A percentile compares a stretch with the other conserved stretches of the same genome.
Evolutionary conservation across 331 rosid genomes (phyloP).

Genomic region (Pyrus hybrid): DNA sequence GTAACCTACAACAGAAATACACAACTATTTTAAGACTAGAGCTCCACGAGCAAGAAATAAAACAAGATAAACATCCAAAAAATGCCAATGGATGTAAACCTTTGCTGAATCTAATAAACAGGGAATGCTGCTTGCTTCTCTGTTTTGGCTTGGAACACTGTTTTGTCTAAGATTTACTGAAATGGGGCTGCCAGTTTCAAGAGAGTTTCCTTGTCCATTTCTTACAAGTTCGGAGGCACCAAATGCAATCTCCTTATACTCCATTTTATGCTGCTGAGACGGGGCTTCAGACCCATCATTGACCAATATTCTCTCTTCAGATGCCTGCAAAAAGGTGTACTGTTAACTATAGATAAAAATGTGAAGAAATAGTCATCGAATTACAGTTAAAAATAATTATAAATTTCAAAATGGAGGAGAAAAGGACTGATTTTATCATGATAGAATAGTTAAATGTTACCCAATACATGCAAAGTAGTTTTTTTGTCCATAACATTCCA

Average conservation of each 20-base stretch:
- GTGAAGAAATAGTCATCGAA: neutral
- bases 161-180: constrained; percentile 19
- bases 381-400: neutral
- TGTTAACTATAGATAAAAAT: neutral
- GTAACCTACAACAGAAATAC: constrained; percentile 37
- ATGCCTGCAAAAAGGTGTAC: constrained; percentile 29
- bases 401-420: neutral
- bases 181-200: constrained; percentile 11
- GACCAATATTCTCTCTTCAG: constrained; percentile 16
- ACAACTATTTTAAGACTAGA: constrained; percentile 19
- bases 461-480: neutral
- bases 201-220: constrained; percentile 4
- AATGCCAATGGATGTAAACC: constrained; percentile 18
- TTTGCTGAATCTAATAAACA: constrained; percentile 17
- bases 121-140: constrained; percentile 12
- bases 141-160: constrained; percentile 25
- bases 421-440: neutral
- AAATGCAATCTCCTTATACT: constrained; percentile 3
- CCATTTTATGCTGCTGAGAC: constrained; percentile 13
- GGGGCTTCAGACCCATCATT: constrained; percentile 32
- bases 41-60: constrained; percentile 7
- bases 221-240: constrained; percentile 14
- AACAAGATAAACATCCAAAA: neutral
- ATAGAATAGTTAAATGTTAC: neutral
- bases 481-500: neutral